Percentiles rank a stretch among this genome's conserved stretches.
Conservation (phyloP, 441 rosid species). For the Melastoma candidum region DNA sequence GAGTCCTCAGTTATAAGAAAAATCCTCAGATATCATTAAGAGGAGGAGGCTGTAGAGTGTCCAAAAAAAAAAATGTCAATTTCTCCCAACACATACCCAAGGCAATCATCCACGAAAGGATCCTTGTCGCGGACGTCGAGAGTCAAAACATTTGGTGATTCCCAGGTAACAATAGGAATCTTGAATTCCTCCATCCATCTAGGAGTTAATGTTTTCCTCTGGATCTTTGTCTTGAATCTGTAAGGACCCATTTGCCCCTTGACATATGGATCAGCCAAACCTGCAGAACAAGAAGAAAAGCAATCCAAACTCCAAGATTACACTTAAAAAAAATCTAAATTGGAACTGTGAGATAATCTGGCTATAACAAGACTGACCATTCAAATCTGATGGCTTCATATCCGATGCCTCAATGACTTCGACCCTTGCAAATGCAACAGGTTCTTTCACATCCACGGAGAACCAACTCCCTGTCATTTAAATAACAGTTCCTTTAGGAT, state of each 20-base stretch:
- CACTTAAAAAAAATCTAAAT: not conserved
- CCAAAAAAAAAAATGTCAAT: not conserved
- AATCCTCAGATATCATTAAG: not conserved
- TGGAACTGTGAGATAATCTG: not conserved
- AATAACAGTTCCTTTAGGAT: constrained; percentile 1
- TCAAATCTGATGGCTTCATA: constrained; percentile 73
- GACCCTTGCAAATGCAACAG: constrained; percentile 57
- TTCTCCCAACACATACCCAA: constrained; percentile 51
- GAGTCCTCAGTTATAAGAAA: not conserved
- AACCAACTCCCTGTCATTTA: constrained; percentile 65
- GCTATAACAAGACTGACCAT: constrained; percentile 8
- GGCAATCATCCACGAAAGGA: constrained; percentile 64
- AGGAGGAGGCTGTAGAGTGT: not conserved
- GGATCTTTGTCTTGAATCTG: constrained; percentile 62
- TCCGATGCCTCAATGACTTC: constrained; percentile 84
- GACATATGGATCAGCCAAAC: constrained; percentile 90
- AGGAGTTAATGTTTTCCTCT: constrained; percentile 65
- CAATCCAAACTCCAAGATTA: constrained; percentile 5
- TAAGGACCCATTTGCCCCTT: constrained; percentile 82
- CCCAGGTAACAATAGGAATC: constrained; percentile 79
- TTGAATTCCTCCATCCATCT: constrained; percentile 86
- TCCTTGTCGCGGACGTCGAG: constrained; percentile 87
- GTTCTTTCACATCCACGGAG: constrained; percentile 68
- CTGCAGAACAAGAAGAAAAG: constrained; percentile 28
- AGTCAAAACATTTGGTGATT: constrained; percentile 38